Conservation (phyloP, 495 filamentous ascomycete species). For the Penicillium angulare region DNA sequence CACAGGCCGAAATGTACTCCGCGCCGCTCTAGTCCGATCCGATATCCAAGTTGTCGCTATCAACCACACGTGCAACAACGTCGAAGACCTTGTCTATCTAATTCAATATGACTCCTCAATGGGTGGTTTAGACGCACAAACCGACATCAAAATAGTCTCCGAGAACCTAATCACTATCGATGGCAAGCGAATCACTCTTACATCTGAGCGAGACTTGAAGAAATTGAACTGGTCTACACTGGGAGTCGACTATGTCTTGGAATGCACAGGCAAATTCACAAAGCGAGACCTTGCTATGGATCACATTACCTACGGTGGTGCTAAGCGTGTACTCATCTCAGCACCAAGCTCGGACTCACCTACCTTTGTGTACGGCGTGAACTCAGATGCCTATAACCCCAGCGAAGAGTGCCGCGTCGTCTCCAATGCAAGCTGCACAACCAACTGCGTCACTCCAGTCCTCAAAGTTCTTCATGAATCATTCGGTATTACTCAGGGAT, state of each 20-base stretch:
- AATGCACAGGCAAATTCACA: conserved; percentile 39
- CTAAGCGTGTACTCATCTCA: conserved; percentile 36
- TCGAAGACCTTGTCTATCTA: conserved; percentile 37
- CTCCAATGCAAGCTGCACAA: conserved; percentile 37
- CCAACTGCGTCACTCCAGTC: conserved; percentile 36
- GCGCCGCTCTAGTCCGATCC: conserved; percentile 29
- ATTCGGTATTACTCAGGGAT: conserved; percentile 32
- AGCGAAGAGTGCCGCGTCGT: conserved; percentile 27
- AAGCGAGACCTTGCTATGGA: conserved; percentile 31
- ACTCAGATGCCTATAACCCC: conserved; percentile 25
- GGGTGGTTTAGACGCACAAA: conserved; percentile 27
- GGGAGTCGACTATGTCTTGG: conserved; percentile 34
- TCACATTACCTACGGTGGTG: conserved; percentile 29
- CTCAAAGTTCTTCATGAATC: conserved; percentile 31
- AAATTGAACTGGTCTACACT: conserved; percentile 32
- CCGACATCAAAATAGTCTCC: conserved; percentile 26
- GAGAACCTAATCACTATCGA: conserved; percentile 28
- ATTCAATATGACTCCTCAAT: conserved; percentile 39
- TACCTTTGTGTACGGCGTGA: conserved; percentile 37
- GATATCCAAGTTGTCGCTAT: conserved; percentile 35
- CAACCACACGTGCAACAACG: conserved; percentile 35
- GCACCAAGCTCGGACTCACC: conserved; percentile 35
- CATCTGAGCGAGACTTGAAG: conserved; percentile 34
- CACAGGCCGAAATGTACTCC: conserved; percentile 36
- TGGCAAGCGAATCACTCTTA: conserved; percentile 27